A percentile compares a stretch with the other conserved stretches of the same genome.
Conservation (phyloP, 192 early-diverging fungal genomes). For the Coemansia aciculifera region DNA sequence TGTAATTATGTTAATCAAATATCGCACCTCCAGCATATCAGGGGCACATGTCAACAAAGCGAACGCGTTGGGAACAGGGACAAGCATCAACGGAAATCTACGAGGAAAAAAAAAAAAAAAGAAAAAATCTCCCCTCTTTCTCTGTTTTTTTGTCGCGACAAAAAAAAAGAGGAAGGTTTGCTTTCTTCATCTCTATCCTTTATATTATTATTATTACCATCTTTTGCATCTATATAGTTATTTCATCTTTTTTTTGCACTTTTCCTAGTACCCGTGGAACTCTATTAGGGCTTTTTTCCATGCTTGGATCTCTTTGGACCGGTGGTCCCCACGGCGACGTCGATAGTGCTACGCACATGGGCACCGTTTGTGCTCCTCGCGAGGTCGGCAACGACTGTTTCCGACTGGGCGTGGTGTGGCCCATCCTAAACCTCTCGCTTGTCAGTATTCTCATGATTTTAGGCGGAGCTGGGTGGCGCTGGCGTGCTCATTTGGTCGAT, state of each 20-base stretch:
- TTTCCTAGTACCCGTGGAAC: neutral
- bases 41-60: neutral
- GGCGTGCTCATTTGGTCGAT: neutral
- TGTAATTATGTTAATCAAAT: neutral
- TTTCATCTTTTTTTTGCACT: neutral
- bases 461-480: neutral
- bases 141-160: neutral
- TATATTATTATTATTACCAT: neutral
- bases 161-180: neutral
- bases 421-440: slow-evolving; percentile 8
- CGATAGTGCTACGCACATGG: too few species aligned
- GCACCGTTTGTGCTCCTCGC: neutral
- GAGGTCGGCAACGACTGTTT: slow-evolving; percentile 31
- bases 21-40: neutral
- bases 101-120: neutral
- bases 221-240: neutral
- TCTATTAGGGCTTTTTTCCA: neutral
- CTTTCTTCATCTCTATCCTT: neutral
- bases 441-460: neutral
- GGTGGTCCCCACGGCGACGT: neutral
- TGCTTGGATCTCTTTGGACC: neutral
- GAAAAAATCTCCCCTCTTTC: neutral
- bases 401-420: slow-evolving; percentile 41
- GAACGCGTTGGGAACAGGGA: neutral
- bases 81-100: neutral